Evolutionary conservation across 129 eudicot species (phyloP).

Genomic region (Ambrosia trifida): DNA sequence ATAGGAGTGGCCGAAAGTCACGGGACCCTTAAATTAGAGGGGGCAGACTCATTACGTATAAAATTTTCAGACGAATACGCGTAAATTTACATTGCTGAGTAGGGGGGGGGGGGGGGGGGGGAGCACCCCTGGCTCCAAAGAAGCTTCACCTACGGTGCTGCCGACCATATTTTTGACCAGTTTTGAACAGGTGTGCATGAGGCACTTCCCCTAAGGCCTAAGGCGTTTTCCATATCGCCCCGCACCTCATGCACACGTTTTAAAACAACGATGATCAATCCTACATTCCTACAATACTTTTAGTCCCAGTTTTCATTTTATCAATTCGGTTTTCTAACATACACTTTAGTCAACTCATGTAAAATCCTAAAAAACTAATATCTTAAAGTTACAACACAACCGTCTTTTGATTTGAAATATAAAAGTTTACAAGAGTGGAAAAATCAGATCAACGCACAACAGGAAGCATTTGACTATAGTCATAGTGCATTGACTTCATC

Average conservation of each 20-base stretch:
- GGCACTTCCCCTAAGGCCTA: neutral
- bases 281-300: neutral
- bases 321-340: constrained; percentile 1
- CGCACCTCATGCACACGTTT: no score
- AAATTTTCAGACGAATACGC: no score
- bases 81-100: no score
- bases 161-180: no score
- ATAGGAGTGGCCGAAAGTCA: no score
- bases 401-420: neutral
- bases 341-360: neutral
- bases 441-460: constrained; percentile 24
- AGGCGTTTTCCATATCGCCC: neutral
- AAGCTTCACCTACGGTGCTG: no score
- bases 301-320: neutral
- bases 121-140: no score
- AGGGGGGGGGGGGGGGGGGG: no score
- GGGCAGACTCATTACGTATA: no score
- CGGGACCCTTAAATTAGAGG: no score
- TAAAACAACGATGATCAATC: neutral
- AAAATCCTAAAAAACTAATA: constrained; percentile 4
- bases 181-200: no score
- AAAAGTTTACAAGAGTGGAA: neutral
- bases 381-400: constrained; percentile 4
- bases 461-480: constrained; percentile 15
- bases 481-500: constrained; percentile 6